Evolutionary conservation across 2,329 filamentous ascomycete genomes (phyloP), one percentile per base, ranked within the genome.

Genomic region (Hymenoscyphus linearis): DNA sequence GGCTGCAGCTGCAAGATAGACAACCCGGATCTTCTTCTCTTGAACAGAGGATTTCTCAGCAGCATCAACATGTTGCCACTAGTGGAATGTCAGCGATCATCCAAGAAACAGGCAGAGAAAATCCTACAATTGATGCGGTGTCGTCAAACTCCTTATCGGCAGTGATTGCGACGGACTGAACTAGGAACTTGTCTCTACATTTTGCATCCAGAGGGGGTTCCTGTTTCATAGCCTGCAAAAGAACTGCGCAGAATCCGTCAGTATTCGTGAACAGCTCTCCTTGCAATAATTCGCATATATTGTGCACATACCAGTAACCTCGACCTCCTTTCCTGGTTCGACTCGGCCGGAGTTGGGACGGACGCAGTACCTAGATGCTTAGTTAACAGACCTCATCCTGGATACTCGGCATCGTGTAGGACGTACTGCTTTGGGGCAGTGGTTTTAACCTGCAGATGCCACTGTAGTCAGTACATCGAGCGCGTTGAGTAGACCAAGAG

Each of bases 401-500:
- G 68, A 37, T 62, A 61, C 67, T 59, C 50, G 60, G 57, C 22
- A 58, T 54, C 54, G 66, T 62, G 61, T 63, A 64, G 64, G 18
- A 69, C 89, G 73, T 90, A 99, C 93, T 98, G 95, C 80, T 98
- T 98, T 36, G 95, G 95, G 56, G 95, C 95, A 65, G 95, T 99
- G 55, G 95, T 99, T 86, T 99, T 99, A 77, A 99, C 95, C 92
- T 96, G 70, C 50, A 66, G 36, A 47, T 34, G 36, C 44, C 62
- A 56, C 52, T 26, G 52, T 44, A 4, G 70, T 76, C 66, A 77
- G 74, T 52, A 62, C 26, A 16, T 59, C 31, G 40, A 47, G 40
- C 40, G 40, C 52, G n/a, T 27, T 57, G 25, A 50, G n/a, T 13
- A 47, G 40, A 34, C 53, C 59, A 67, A 71, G 57, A 69, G 66